A percentile compares a stretch with the other conserved stretches of the same genome.
phyloP scores from a whole-genome alignment of 1,139 yeast genomes.

The Candida tetrigidarum region DNA sequence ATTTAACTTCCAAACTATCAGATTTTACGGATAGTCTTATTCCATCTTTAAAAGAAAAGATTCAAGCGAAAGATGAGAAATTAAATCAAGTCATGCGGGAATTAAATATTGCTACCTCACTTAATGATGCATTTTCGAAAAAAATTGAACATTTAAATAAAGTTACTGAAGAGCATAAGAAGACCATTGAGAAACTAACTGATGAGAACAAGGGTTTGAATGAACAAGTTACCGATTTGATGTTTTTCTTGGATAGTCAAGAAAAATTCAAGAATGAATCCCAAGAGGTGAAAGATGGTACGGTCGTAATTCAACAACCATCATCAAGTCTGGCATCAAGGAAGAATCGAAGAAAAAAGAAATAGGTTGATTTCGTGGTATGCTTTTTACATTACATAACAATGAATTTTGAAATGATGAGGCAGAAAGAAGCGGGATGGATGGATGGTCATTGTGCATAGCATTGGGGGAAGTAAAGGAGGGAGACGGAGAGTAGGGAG shows the following conservation, averaged over 20 bases:
- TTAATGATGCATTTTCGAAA: slow-evolving; percentile 59
- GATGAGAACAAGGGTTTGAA: slow-evolving; percentile 53
- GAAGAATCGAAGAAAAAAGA: slow-evolving; percentile 24
- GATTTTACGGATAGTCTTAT: slow-evolving; percentile 30
- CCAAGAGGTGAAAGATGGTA: slow-evolving; percentile 75
- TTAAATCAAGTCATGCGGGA: slow-evolving; percentile 33
- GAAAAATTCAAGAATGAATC: slow-evolving; percentile 72
- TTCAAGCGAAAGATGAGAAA: slow-evolving; percentile 36
- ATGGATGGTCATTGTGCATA: too few relatives aligned
- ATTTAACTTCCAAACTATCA: slow-evolving; percentile 27
- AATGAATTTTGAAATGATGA: too few relatives aligned
- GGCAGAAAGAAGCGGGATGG: too few relatives aligned
- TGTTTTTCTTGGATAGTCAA: slow-evolving; percentile 79
- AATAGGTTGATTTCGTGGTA: slow-evolving; percentile 6
- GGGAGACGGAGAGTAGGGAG: too few relatives aligned
- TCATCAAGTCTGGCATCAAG: slow-evolving; percentile 20
- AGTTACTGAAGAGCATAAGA: slow-evolving; percentile 35
- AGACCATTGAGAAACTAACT: slow-evolving; percentile 27
- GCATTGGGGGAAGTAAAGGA: too few relatives aligned
- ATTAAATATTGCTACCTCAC: slow-evolving; percentile 36
- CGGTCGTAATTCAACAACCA: slow-evolving; percentile 48
- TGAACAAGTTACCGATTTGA: slow-evolving; percentile 78
- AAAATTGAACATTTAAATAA: slow-evolving; percentile 56
- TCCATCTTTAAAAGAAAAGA: slow-evolving; percentile 38
- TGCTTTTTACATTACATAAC: too few relatives aligned